Evolutionary conservation across 108 stramenopile species (phyloP), one percentile per base, ranked within the genome.

Genomic region (Cylindrotheca fusiformis): DNA sequence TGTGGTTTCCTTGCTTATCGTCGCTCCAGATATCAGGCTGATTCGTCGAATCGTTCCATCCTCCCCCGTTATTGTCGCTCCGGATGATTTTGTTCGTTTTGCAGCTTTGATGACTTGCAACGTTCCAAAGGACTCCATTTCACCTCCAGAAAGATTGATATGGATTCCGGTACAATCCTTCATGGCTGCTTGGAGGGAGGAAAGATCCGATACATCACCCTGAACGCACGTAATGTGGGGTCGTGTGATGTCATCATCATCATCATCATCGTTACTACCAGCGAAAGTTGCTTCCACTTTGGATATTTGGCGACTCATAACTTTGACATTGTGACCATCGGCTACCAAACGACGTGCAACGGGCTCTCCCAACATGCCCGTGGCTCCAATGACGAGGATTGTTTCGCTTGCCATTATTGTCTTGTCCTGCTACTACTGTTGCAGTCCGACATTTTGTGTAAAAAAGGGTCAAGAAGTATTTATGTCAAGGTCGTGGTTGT

Each of bases 101-200:
- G 50, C 50, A 5, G 50, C 50, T n/a, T 51, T 8, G n/a, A 22
- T 22, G 12, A 51, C 50, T 19, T 22, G 50, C 5, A n/a, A 6
- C 5, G 50, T 22, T n/a, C 50, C 50, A 6, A 14, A n/a, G 5
- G n/a, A 22, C 21, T 51, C 50, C 50, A 22, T 51, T 14, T 5
- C n/a, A 21, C 50, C 50, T 14, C 50, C 50, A n/a, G 50, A 51
- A n/a, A 51, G 21, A 51, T 51, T 51, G 50, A 51, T 51, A 22
- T 51, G 50, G 6, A 51, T 22, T 22, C 50, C 50, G 12, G 21
- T 51, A n/a, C 50, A 51, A 14, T n/a, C 50, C n/a, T 51, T 51
- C 50, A 51, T 51, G 5, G 50, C 50, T 21, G 5, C n/a, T 5
- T 4, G 5, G 17, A 51, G 50, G 12, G 50, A 51, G 50, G 50